phyloP scores from a whole-genome alignment of 1,284 basidiomycete species.

The Inonotus hispidus region DNA sequence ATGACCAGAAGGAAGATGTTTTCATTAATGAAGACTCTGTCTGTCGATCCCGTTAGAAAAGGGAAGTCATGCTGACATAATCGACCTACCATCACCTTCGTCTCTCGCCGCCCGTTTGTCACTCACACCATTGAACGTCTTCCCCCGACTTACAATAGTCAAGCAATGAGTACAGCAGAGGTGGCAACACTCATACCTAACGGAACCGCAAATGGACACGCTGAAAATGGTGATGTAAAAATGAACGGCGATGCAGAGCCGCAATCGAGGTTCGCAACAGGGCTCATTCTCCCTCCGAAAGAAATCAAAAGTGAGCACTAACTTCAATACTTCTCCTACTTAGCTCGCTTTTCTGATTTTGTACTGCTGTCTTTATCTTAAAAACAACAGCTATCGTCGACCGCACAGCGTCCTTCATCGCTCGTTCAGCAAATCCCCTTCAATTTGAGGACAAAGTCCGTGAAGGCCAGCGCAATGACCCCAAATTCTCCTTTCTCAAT shows the following conservation, averaged over 20 bases:
- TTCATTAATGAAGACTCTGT: no score
- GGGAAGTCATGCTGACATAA: neutral
- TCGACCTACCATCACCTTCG: neutral
- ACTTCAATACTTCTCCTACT: slow-evolving; percentile 14
- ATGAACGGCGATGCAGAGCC: slow-evolving; percentile 35
- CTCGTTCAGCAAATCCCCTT: slow-evolving; percentile 82
- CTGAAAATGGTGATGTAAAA: slow-evolving; percentile 34
- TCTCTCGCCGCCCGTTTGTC: slow-evolving; percentile 12
- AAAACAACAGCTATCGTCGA: slow-evolving; percentile 80
- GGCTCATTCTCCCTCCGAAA: slow-evolving; percentile 87
- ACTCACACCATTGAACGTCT: neutral
- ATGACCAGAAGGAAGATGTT: neutral
- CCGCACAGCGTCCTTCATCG: slow-evolving; percentile 92
- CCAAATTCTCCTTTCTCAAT: slow-evolving; percentile 96
- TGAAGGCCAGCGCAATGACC: slow-evolving; percentile 89
- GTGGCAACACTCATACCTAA: slow-evolving; percentile 34
- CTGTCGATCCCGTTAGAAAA: neutral
- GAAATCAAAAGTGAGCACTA: slow-evolving; percentile 79
- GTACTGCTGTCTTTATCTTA: neutral
- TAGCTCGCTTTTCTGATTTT: neutral
- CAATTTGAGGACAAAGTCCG: slow-evolving; percentile 95
- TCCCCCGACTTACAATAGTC: neutral
- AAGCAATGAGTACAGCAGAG: slow-evolving; percentile 32
- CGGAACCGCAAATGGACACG: slow-evolving; percentile 32
- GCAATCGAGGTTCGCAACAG: slow-evolving; percentile 62